These are phyloP conservation scores for Tylopilus subfusipes DNA, from an alignment of 768 basidiomycete genomes.

Conservation along the genomic window DNA sequence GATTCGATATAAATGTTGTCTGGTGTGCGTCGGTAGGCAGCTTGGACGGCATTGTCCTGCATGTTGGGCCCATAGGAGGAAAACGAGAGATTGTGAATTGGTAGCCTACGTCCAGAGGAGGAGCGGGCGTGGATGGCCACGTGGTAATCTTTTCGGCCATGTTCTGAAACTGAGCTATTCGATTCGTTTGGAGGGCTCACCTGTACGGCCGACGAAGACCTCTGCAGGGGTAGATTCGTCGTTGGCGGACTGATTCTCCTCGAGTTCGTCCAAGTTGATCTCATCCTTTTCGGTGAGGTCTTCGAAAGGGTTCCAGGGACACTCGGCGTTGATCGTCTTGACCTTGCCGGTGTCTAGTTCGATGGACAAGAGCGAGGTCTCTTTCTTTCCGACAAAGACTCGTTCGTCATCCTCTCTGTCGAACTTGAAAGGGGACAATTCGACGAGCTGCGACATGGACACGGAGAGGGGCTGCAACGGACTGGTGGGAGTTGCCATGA, in stretches of 20 bases:
- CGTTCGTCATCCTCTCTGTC: slow-evolving; percentile 49
- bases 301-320: slow-evolving; percentile 70
- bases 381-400: slow-evolving; percentile 87
- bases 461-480: slow-evolving; percentile 86
- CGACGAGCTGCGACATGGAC: slow-evolving; percentile 89
- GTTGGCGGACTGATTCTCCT: slow-evolving; percentile 41
- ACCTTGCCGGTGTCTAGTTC: slow-evolving; percentile 79
- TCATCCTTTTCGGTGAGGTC: slow-evolving; percentile 43
- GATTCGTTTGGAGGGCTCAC: slow-evolving; percentile 34
- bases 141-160: slow-evolving; percentile 68
- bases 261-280: slow-evolving; percentile 57
- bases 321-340: slow-evolving; percentile 72
- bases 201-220: slow-evolving; percentile 65
- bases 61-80: slow-evolving; percentile 93
- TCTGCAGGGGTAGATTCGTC: slow-evolving; percentile 35
- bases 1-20: slow-evolving; percentile 82
- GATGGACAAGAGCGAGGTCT: slow-evolving; percentile 73
- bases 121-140: slow-evolving; percentile 73
- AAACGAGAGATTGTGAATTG: slow-evolving; percentile 80
- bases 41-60: slow-evolving; percentile 70
- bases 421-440: slow-evolving; percentile 82
- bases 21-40: slow-evolving; percentile 68
- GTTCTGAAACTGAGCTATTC: slow-evolving; percentile 1
- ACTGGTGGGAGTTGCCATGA: slow-evolving; percentile 64
- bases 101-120: slow-evolving; percentile 35